A percentile compares a stretch with the other conserved stretches of the same genome.
Conservation (phyloP, 768 basidiomycete species). For the Roridomyces roridus region DNA sequence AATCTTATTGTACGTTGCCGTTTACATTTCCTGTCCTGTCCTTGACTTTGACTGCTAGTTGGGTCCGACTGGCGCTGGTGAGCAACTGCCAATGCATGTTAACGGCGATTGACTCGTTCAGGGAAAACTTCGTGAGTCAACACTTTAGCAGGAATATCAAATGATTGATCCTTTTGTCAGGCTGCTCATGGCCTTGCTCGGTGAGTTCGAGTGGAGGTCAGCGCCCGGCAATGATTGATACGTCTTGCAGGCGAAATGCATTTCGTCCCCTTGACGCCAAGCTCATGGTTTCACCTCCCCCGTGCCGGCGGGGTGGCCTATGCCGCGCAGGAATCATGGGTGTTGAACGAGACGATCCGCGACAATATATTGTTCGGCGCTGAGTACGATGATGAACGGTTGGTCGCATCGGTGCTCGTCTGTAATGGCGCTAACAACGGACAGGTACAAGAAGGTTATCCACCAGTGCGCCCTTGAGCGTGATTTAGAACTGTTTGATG, state of each 20-base stretch:
- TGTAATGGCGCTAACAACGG: too few relatives aligned
- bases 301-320: constrained; percentile 74
- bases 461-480: constrained; percentile 75
- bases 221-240: constrained; percentile 8
- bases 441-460: constrained; percentile 72
- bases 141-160: too few relatives aligned
- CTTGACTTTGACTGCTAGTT: constrained; percentile 33
- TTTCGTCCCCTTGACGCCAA: constrained; percentile 54
- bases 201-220: constrained; percentile 35
- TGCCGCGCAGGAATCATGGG: constrained; percentile 87
- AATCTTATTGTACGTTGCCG: constrained; percentile 54
- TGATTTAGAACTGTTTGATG: constrained; percentile 73
- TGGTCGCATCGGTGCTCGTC: too few relatives aligned
- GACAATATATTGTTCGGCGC: constrained; percentile 87
- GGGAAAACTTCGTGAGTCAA: constrained; percentile 59
- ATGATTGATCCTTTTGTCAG: too few relatives aligned
- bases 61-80: constrained; percentile 56
- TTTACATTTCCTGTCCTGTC: too few relatives aligned
- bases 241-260: constrained; percentile 63
- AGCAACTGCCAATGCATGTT: constrained; percentile 16
- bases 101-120: constrained; percentile 35
- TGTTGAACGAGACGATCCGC: constrained; percentile 78
- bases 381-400: constrained; percentile 74
- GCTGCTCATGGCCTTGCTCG: constrained; percentile 66
- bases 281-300: constrained; percentile 75